phyloP scores from a whole-genome alignment of 257 asterid species.

The Nicotiana tabacum region DNA sequence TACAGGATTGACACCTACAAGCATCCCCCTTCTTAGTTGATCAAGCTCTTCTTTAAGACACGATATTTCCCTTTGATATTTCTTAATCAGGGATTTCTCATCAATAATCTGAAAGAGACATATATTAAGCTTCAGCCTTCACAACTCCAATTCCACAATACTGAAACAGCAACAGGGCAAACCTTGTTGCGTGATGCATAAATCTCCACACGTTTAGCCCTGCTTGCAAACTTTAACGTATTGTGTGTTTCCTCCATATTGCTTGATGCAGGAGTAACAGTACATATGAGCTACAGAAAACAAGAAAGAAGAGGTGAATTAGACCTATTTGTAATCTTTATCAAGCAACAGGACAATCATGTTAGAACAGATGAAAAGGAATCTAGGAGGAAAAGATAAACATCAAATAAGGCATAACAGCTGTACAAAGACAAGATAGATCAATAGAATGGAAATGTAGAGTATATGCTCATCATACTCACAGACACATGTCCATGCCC shows the following conservation, averaged over 20 bases:
- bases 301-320: slow-evolving; percentile 16
- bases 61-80: slow-evolving; percentile 94
- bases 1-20: slow-evolving; percentile 73
- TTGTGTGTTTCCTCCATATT: slow-evolving; percentile 97
- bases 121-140: slow-evolving; percentile 4
- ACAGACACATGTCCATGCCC: slow-evolving; percentile 99
- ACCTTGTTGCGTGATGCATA: slow-evolving; percentile 93
- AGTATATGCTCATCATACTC: slow-evolving; percentile 23
- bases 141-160: slow-evolving; percentile 6
- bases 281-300: slow-evolving; percentile 76
- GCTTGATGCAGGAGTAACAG: slow-evolving; percentile 98
- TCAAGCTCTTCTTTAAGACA: slow-evolving; percentile 83
- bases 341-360: neutral
- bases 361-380: neutral
- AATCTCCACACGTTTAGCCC: slow-evolving; percentile 95
- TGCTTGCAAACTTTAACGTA: slow-evolving; percentile 95
- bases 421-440: neutral
- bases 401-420: neutral
- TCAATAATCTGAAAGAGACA: slow-evolving; percentile 71
- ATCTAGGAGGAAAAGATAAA: slow-evolving; percentile 1
- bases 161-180: slow-evolving; percentile 8
- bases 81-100: slow-evolving; percentile 96
- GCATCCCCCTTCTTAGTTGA: slow-evolving; percentile 73
- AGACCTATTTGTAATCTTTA: neutral
- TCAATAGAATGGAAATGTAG: neutral